These are phyloP conservation scores for Oryza nivara DNA, from an alignment of 176 grass and related monocot species.

Conservation along the genomic window DNA sequence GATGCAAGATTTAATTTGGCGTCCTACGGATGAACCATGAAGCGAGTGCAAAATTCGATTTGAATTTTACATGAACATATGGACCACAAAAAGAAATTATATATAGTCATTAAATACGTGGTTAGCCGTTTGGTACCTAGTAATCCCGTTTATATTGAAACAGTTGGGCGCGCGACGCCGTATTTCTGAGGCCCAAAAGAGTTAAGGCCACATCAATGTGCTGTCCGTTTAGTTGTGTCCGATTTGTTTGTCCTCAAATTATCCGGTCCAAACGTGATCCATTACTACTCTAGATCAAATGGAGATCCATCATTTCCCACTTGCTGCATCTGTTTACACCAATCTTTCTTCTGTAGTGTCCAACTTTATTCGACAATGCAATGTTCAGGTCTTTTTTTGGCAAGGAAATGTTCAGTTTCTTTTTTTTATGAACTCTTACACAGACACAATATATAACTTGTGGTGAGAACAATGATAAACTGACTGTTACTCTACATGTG, in stretches of 20 bases:
- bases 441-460: not conserved
- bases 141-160: constrained; percentile 36
- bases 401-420: not conserved
- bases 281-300: not conserved
- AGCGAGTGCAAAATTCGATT: constrained; percentile 2
- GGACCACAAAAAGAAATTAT: constrained; percentile 19
- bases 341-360: too few species aligned
- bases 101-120: constrained; percentile 21
- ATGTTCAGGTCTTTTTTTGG: too few species aligned
- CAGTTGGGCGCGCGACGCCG: not conserved
- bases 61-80: constrained; percentile 8
- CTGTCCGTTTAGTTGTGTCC: constrained; percentile 23
- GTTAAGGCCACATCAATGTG: constrained; percentile 46
- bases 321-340: too few species aligned
- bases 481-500: not conserved
- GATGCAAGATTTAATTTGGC: not conserved
- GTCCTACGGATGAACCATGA: constrained; percentile 1
- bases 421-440: not conserved
- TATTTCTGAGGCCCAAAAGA: constrained; percentile 37
- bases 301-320: too few species aligned
- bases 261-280: not conserved
- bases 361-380: too few species aligned
- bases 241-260: constrained; percentile 10
- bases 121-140: constrained; percentile 31
- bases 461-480: not conserved